Conservation (phyloP, 164 flowering plant species). For the Houttuynia cordata region DNA sequence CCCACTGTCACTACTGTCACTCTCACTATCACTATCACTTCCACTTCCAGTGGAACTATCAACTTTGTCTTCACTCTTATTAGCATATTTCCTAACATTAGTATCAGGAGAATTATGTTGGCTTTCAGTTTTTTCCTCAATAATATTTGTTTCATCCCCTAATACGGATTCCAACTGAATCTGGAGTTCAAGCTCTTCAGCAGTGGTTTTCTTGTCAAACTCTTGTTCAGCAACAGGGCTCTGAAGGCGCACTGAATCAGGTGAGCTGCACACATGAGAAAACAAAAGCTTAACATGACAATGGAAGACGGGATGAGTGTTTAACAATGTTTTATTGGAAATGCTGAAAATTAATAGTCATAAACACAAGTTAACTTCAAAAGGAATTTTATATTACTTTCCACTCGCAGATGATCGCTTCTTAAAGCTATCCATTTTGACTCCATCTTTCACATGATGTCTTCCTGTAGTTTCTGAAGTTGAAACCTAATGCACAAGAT, state of each 20-base stretch:
- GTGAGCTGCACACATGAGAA: constrained; percentile 37
- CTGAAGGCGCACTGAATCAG: constrained; percentile 34
- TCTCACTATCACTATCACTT: constrained; percentile 67
- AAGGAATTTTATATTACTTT: constrained; percentile 58
- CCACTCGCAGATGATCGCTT: constrained; percentile 47
- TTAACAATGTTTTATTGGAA: too few relatives aligned
- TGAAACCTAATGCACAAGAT: constrained; percentile 63
- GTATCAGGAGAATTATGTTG: constrained; percentile 35
- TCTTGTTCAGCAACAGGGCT: constrained; percentile 21
- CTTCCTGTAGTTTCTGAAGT: constrained; percentile 71
- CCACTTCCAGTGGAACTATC: constrained; percentile 69
- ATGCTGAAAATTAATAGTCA: too few relatives aligned
- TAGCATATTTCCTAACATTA: constrained; percentile 40
- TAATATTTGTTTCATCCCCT: constrained; percentile 25
- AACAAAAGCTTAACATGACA: background rate
- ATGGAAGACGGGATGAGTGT: background rate
- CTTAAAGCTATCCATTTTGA: constrained; percentile 51
- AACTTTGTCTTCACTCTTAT: constrained; percentile 42
- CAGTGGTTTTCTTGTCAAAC: constrained; percentile 18
- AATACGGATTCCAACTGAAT: constrained; percentile 17
- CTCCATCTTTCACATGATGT: constrained; percentile 56
- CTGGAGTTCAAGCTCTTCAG: constrained; percentile 24
- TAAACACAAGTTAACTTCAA: too few relatives aligned
- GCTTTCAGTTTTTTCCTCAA: constrained; percentile 23
- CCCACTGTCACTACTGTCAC: constrained; percentile 58